Percentiles rank a stretch among this genome's conserved stretches.
Conservation (phyloP, 257 asterid species). For the Solanum neorickii region DNA sequence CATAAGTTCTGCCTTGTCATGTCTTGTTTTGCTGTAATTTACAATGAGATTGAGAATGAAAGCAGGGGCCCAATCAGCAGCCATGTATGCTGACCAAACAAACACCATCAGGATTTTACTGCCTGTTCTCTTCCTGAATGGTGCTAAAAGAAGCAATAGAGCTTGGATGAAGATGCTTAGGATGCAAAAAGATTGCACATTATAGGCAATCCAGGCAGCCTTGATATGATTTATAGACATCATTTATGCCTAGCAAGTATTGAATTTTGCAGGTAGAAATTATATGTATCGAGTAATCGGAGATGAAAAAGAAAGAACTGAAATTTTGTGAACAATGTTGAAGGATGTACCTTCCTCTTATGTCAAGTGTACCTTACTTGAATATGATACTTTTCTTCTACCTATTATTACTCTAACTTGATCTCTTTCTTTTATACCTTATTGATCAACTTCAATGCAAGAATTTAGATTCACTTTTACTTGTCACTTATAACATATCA, state of each 20-base stretch:
- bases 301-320: not conserved
- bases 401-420: not conserved
- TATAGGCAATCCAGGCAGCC: not conserved
- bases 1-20: not conserved
- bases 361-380: not conserved
- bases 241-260: not conserved
- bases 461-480: not conserved
- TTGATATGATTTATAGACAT: not conserved
- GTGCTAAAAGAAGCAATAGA: not conserved
- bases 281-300: not conserved
- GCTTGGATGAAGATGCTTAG: not conserved
- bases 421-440: not conserved
- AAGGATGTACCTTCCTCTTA: not conserved
- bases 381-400: not conserved
- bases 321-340: not conserved
- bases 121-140: not conserved
- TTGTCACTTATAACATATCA: not conserved
- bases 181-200: not conserved
- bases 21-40: not conserved
- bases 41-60: not conserved
- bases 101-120: not conserved
- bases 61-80: not conserved
- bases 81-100: not conserved
- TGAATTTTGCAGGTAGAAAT: not conserved
- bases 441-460: not conserved